Conservation (phyloP, 225 moss, liverwort and hornwort genomes). For the Pleurozium schreberi region DNA sequence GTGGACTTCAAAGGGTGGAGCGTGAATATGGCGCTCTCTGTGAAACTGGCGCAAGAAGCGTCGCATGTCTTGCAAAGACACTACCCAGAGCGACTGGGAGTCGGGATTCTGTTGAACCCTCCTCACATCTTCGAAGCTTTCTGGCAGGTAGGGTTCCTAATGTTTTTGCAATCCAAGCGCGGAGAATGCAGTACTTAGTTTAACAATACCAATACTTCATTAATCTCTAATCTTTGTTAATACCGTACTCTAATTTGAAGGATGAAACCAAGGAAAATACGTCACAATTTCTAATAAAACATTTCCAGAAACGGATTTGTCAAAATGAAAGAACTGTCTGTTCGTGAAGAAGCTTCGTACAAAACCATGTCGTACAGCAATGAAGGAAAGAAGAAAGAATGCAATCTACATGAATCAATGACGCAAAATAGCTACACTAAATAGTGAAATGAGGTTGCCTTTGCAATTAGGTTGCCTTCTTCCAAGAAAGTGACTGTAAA, state of each 20-base stretch:
- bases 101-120: conserved; percentile 61
- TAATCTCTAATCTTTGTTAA: background rate
- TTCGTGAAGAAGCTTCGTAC: background rate
- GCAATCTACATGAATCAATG: background rate
- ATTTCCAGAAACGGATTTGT: background rate
- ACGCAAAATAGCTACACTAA: no score
- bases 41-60: conserved; percentile 56
- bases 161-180: no score
- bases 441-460: no score
- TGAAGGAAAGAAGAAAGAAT: no score
- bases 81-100: conserved; percentile 71
- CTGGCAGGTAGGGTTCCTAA: conserved; percentile 48
- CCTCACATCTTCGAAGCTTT: conserved; percentile 78
- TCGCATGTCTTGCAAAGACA: conserved; percentile 67
- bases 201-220: background rate
- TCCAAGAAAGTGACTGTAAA: no score
- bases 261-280: background rate
- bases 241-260: background rate
- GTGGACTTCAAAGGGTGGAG: conserved; percentile 83
- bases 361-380: no score
- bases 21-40: conserved; percentile 45
- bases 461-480: no score
- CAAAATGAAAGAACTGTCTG: background rate
- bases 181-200: no score
- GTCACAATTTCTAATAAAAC: no score